Evolutionary conservation across 345 rosid species (phyloP).

Genomic region (Eucalyptus brandiana): DNA sequence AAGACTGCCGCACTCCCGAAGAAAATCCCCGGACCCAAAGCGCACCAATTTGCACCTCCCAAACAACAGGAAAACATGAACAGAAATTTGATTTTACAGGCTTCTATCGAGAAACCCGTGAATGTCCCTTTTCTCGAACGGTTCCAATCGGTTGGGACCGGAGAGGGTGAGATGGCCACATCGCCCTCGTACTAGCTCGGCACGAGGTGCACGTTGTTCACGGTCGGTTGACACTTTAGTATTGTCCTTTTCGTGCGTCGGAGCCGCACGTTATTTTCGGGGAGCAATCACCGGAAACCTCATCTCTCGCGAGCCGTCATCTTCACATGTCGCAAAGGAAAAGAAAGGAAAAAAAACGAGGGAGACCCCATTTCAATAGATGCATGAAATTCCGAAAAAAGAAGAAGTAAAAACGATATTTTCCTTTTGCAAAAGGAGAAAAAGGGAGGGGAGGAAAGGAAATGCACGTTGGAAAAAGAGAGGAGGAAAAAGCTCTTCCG

Average conservation of each 20-base stretch:
- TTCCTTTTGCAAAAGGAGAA: neutral
- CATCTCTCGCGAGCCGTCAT: neutral
- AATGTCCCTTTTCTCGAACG: neutral
- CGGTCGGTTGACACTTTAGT: neutral
- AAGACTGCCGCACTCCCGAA: neutral
- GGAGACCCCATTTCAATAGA: neutral
- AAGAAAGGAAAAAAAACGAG: neutral
- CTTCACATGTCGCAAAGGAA: neutral
- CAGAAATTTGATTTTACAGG: neutral
- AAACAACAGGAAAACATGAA: neutral
- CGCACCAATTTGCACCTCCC: neutral
- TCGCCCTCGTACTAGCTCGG: neutral
- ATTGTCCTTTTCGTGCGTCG: neutral
- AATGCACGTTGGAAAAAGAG: neutral
- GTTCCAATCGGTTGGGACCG: accelerated
- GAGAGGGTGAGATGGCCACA: neutral
- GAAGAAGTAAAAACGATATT: accelerated
- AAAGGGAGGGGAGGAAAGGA: neutral
- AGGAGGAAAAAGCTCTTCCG: neutral
- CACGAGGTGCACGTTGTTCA: neutral
- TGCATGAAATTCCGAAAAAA: neutral
- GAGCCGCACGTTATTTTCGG: neutral
- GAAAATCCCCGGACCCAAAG: neutral
- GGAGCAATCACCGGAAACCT: neutral
- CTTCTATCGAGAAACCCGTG: neutral